Conservation (phyloP, 2,329 filamentous ascomycete genomes). For the Parascedosporium putredinis region DNA sequence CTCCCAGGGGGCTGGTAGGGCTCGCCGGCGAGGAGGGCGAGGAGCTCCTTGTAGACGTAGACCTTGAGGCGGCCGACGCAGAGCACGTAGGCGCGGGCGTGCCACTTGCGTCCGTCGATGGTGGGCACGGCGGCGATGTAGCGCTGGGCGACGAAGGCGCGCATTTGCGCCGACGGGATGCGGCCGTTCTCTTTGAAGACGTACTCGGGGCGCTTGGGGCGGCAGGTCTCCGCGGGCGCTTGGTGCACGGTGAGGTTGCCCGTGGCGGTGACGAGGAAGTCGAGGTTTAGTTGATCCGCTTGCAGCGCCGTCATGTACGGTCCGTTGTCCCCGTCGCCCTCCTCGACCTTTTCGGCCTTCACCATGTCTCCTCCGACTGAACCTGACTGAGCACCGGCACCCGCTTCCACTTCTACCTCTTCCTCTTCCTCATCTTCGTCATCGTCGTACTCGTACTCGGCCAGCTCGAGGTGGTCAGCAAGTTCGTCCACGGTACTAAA, state of each 20-base stretch:
- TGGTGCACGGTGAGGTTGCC: conserved; percentile 13
- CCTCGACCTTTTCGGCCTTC: conserved; percentile 3
- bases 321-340: not conserved
- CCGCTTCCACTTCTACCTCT: no score
- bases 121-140: conserved; percentile 24
- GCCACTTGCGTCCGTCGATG: conserved; percentile 25
- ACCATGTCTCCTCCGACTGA: not conserved
- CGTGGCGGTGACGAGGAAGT: conserved; percentile 20
- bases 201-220: conserved; percentile 13
- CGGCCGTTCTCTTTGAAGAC: conserved; percentile 21
- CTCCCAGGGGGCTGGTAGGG: conserved; percentile 26
- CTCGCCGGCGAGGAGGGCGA: conserved; percentile 23
- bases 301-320: conserved; percentile 14
- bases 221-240: conserved; percentile 8
- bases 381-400: no score
- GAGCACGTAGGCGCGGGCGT: conserved; percentile 25
- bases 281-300: conserved; percentile 19
- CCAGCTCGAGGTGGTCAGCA: conserved; percentile 23
- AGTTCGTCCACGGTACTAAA: conserved; percentile 27
- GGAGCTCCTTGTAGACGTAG: conserved; percentile 26
- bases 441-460: conserved; percentile 22
- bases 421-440: no score
- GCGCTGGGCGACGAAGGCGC: conserved; percentile 26
- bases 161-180: conserved; percentile 26
- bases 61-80: conserved; percentile 26